Percentiles rank a stretch among this genome's conserved stretches.
Evolutionary conservation across 2,329 filamentous ascomycete species (phyloP).

Genomic region (Botrytis elliptica): DNA sequence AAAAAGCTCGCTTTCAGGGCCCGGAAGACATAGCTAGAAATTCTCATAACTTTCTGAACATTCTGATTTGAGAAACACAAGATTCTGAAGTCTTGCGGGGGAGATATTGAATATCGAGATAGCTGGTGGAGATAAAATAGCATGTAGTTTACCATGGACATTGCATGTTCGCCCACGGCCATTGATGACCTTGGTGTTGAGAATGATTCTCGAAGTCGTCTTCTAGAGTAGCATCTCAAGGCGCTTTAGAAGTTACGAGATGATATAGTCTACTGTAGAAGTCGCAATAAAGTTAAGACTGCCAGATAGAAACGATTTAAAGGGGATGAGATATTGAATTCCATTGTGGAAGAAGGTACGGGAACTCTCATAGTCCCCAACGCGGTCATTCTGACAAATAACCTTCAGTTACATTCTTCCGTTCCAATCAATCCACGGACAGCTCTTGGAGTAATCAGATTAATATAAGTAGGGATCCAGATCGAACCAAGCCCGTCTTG

Average conservation of each 20-base stretch:
- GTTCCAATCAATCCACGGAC: neutral
- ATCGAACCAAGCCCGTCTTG: neutral
- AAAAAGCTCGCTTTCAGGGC: conserved; percentile 40
- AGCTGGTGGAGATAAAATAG: conserved; percentile 45
- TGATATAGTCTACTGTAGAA: neutral
- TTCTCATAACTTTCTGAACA: neutral
- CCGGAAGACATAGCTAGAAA: neutral
- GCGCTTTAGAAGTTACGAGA: neutral
- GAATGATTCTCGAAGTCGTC: neutral
- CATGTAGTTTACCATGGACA: conserved; percentile 43
- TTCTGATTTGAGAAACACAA: conserved; percentile 40
- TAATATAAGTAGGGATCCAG: neutral
- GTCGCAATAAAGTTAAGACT: neutral
- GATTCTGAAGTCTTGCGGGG: conserved; percentile 30
- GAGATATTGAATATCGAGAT: conserved; percentile 40
- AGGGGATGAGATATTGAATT: neutral
- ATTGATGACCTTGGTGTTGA: neutral
- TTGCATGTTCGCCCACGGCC: conserved; percentile 47
- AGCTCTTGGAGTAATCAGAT: neutral
- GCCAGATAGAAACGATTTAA: neutral
- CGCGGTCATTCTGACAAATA: neutral
- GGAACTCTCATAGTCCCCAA: no score
- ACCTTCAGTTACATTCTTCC: neutral
- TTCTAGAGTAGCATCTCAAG: neutral
- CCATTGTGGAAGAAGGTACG: neutral